Evolutionary conservation across 129 eudicot genomes (phyloP), one percentile per base, ranked within the genome.

Genomic region (Mikania micrantha): DNA sequence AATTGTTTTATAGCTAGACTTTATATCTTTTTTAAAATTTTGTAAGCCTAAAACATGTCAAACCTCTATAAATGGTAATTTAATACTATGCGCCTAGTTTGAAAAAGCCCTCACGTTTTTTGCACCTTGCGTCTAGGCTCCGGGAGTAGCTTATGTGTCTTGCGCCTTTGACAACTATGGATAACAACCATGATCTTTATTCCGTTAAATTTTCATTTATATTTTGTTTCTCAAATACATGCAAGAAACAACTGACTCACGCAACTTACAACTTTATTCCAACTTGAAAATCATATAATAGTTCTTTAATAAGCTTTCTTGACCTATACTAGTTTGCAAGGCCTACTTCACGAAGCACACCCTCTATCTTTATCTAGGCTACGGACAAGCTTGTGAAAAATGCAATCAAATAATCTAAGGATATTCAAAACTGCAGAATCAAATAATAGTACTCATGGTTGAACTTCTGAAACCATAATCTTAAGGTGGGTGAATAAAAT

Each of bases 311-410:
- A 11, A 21, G 60, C 60, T 24, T 53, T 53, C 12, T 48, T 16
- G 27, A 10, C 27, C 42, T 29, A 34, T 28, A 17, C 66, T 60
- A 35, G 66, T 19, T 32, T 60, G 27, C 27, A 60, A 35, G 29
- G 29, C 66, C 65, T 32, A 59, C n/a, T 25, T n/a, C n/a, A n/a
- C n/a, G n/a, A n/a, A n/a, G 11, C 66, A 60, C 66, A 19, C 66
- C 45, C 47, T 35, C 44, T 20, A 44, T 20, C 50, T 5, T 44
- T 44, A 60, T 60, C 66, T 1, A 60, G 42, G 28, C 47, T 35
- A 32, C 21, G 8, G 27, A 35, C 16, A 60, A 17, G 57, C 57
- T 60, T 10, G 27, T 34, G 19, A 24, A 60, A 60, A 36, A 34
- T 9, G 29, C 13, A 34, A 34, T 53, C 32, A 60, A 32, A 31